Conservation (phyloP, 192 early-diverging fungal genomes). For the Backusella westeae region DNA sequence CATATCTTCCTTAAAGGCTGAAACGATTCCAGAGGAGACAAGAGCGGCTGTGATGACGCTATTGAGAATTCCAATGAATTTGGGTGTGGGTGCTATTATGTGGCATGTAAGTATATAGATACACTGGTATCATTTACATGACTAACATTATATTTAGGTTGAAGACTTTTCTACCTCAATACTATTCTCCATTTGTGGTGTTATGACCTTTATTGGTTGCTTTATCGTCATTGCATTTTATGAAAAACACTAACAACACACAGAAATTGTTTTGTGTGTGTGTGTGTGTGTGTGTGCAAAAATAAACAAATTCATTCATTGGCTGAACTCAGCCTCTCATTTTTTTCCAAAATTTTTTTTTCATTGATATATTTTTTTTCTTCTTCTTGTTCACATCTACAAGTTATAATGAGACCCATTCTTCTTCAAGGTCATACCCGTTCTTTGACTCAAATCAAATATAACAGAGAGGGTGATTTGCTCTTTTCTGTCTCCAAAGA, state of each 20-base stretch:
- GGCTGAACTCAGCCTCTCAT: constrained; percentile 9
- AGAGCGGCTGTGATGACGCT: constrained; percentile 58
- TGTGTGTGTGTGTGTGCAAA: not conserved
- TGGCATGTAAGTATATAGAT: constrained; percentile 35
- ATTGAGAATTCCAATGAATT: constrained; percentile 64
- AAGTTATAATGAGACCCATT: constrained; percentile 74
- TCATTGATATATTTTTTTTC: not conserved
- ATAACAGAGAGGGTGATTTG: constrained; percentile 97
- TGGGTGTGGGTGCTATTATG: constrained; percentile 48
- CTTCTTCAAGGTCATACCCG: constrained; percentile 94
- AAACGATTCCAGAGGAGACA: constrained; percentile 55
- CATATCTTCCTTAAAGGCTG: constrained; percentile 47
- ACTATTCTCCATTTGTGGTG: constrained; percentile 55
- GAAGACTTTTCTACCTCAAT: constrained; percentile 33
- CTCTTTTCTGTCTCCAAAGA: constrained; percentile 96
- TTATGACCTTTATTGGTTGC: constrained; percentile 39
- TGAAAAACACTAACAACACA: not conserved
- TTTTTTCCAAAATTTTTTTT: constrained; percentile 5
- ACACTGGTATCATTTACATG: too few species aligned
- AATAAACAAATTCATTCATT: not conserved
- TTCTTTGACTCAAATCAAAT: constrained; percentile 95
- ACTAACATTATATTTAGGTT: constrained; percentile 16
- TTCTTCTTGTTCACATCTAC: not conserved
- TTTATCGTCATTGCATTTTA: constrained; percentile 12
- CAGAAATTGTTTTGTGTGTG: not conserved